These are phyloP conservation scores for Annulohypoxylon nitens DNA, from an alignment of 495 filamentous ascomycete species.

Conservation along the genomic window DNA sequence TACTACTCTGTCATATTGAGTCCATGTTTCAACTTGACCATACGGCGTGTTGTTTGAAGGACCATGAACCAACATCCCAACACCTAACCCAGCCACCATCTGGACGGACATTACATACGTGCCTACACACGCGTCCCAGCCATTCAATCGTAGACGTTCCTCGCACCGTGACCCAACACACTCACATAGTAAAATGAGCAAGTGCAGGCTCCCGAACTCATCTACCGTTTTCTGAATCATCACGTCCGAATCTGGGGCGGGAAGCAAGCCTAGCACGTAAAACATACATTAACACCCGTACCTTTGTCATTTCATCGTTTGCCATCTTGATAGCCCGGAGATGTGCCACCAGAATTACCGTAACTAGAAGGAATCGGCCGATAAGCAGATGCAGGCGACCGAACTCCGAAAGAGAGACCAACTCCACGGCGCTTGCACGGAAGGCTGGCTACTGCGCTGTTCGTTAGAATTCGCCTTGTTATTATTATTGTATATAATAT, in stretches of 20 bases:
- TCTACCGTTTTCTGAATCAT: neutral
- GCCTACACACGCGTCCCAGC: neutral
- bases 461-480: conserved; percentile 1
- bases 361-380: conserved; percentile 13
- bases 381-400: conserved; percentile 33
- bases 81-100: conserved; percentile 9
- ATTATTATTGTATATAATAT: neutral
- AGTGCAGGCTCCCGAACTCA: conserved; percentile 20
- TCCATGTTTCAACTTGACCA: conserved; percentile 26
- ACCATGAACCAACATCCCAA: conserved; percentile 12
- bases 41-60: conserved; percentile 4
- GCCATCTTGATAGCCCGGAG: neutral
- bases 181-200: conserved; percentile 10
- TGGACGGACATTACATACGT: too few relatives aligned
- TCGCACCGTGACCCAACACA: neutral
- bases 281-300: conserved; percentile 11
- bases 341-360: conserved; percentile 13
- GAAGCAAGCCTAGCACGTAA: conserved; percentile 16
- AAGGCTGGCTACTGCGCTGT: conserved; percentile 15
- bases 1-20: conserved; percentile 20
- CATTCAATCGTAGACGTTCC: neutral
- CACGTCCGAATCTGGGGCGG: neutral
- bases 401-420: conserved; percentile 39
- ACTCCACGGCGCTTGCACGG: conserved; percentile 15
- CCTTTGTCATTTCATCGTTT: neutral